A percentile compares a stretch with the other conserved stretches of the same genome.
phyloP scores from a whole-genome alignment of 352 stramenopile genomes.

The Peronospora farinosa region DNA sequence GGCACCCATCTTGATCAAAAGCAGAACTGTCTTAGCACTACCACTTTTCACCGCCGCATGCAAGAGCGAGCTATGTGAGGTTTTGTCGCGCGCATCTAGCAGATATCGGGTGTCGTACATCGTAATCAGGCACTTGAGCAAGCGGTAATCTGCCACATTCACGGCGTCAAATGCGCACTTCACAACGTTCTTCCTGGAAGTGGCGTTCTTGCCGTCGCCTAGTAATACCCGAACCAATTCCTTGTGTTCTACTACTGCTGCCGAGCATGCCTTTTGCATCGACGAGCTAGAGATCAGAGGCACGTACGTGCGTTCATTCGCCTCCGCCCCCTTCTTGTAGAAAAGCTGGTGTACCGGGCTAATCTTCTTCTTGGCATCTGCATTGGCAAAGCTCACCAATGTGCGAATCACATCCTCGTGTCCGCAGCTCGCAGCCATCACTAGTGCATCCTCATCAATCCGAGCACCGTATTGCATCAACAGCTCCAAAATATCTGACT shows the following conservation, averaged over 20 bases:
- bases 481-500: constrained; percentile 43
- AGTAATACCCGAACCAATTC: constrained; percentile 43
- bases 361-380: constrained; percentile 22
- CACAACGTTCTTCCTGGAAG: constrained; percentile 29
- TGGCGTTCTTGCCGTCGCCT: constrained; percentile 36
- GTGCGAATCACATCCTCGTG: constrained; percentile 35
- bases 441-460: constrained; percentile 58
- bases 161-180: constrained; percentile 47
- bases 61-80: constrained; percentile 48
- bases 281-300: constrained; percentile 31
- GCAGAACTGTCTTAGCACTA: constrained; percentile 46
- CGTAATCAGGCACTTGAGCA: constrained; percentile 51
- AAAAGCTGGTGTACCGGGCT: constrained; percentile 34
- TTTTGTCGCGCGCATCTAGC: constrained; percentile 36
- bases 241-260: constrained; percentile 39
- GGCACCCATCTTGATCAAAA: constrained; percentile 54
- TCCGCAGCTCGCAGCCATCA: constrained; percentile 36
- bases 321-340: constrained; percentile 28
- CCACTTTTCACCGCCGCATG: constrained; percentile 53
- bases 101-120: constrained; percentile 40
- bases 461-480: constrained; percentile 53
- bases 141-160: constrained; percentile 37
- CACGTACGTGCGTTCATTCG: constrained; percentile 15
- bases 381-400: constrained; percentile 34
- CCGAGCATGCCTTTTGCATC: constrained; percentile 42